Evolutionary conservation across 768 basidiomycete species (phyloP).

Genomic region (Rhodosporidiobolus odoratus): DNA sequence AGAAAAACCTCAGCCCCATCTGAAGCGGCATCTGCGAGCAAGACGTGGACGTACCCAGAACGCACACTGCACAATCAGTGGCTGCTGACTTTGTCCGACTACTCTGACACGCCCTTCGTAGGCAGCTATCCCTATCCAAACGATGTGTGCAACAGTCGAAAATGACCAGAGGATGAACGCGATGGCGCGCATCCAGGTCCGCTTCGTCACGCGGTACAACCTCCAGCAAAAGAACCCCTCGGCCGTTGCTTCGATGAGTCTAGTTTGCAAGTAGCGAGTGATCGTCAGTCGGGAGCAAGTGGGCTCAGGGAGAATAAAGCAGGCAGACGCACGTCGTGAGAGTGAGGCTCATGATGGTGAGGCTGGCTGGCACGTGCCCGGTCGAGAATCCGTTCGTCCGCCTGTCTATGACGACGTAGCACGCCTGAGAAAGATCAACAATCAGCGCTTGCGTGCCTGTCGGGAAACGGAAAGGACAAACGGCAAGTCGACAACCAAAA

Average conservation of each 20-base stretch:
- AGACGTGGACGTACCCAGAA: slow-evolving; percentile 8
- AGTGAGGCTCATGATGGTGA: too few relatives aligned
- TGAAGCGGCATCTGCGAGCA: neutral
- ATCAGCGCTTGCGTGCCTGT: neutral
- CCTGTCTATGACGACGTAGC: neutral
- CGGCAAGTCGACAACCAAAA: neutral
- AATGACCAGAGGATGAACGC: slow-evolving; percentile 14
- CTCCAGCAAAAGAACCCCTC: slow-evolving; percentile 28
- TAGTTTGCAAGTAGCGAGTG: neutral
- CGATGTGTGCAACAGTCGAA: slow-evolving; percentile 6
- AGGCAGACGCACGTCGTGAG: too few relatives aligned
- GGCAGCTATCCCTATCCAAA: slow-evolving; percentile 10
- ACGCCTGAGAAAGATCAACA: neutral
- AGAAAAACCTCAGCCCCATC: neutral
- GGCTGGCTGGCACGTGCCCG: too few relatives aligned
- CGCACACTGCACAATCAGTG: neutral
- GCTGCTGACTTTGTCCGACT: neutral
- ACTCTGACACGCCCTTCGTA: neutral
- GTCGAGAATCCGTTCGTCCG: too few relatives aligned
- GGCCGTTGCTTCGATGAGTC: neutral
- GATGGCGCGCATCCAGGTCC: slow-evolving; percentile 17
- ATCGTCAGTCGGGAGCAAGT: too few relatives aligned
- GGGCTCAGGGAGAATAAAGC: too few relatives aligned
- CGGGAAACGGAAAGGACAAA: neutral
- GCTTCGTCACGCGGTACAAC: slow-evolving; percentile 11